phyloP scores from a whole-genome alignment of 164 flowering plant species.

The Sedum album region DNA sequence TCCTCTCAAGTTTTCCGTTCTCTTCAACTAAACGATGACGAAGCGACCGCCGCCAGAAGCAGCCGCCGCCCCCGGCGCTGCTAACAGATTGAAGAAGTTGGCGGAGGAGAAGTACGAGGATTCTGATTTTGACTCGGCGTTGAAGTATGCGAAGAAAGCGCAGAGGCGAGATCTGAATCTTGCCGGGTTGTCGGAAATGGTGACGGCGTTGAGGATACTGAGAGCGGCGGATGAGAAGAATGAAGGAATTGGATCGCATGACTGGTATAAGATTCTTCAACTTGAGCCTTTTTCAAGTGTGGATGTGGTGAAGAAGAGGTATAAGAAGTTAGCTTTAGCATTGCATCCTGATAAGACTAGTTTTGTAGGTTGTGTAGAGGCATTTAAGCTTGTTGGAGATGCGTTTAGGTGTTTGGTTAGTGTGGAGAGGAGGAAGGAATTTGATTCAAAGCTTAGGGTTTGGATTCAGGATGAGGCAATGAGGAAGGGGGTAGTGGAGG shows the following conservation, averaged over 20 bases:
- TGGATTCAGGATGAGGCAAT: conserved; percentile 37
- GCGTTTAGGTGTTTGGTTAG: conserved; percentile 58
- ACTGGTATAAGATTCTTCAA: conserved; percentile 65
- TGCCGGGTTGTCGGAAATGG: conserved; percentile 44
- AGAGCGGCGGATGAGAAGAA: conserved; percentile 20
- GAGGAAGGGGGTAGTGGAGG: conserved; percentile 7
- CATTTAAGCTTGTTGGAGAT: conserved; percentile 65
- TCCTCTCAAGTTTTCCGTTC: background rate
- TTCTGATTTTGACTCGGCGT: conserved; percentile 46
- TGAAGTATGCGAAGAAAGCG: conserved; percentile 57
- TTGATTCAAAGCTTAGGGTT: conserved; percentile 51
- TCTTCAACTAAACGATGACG: conserved; percentile 1
- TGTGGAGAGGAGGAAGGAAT: conserved; percentile 47
- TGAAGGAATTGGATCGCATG: conserved; percentile 15
- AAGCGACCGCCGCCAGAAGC: too few relatives aligned
- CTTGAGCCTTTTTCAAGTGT: conserved; percentile 53
- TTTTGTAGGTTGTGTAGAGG: conserved; percentile 54
- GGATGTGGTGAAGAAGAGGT: conserved; percentile 51
- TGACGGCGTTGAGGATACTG: conserved; percentile 52
- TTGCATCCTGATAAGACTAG: conserved; percentile 77
- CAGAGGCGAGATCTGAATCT: conserved; percentile 34
- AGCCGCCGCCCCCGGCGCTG: too few relatives aligned
- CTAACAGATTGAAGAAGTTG: too few relatives aligned
- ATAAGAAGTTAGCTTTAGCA: conserved; percentile 56
- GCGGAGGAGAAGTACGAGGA: conserved; percentile 46